Conservation (phyloP, 2,329 filamentous ascomycete genomes). For the Talaromyces sp. region DNA sequence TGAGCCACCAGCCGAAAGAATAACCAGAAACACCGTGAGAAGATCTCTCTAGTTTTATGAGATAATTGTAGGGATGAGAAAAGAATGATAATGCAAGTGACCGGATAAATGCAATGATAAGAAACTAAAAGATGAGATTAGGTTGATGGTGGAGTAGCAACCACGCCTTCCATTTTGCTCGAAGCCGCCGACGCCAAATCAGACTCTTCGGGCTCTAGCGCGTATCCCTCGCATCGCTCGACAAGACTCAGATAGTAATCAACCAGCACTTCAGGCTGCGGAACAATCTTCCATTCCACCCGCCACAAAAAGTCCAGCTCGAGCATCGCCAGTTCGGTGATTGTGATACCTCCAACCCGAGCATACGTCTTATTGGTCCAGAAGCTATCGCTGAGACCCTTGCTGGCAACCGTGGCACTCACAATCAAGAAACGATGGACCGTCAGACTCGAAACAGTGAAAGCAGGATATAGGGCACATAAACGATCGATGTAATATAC, state of each 20-base stretch:
- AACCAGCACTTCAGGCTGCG: conserved; percentile 85
- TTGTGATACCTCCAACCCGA: conserved; percentile 84
- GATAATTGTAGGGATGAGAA: neutral
- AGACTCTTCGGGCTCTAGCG: conserved; percentile 41
- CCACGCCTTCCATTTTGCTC: conserved; percentile 5
- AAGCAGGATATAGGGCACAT: conserved; percentile 86
- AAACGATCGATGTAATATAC: conserved; percentile 97
- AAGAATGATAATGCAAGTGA: neutral
- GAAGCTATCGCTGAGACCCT: conserved; percentile 93
- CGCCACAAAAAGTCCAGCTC: conserved; percentile 91
- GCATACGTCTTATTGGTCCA: conserved; percentile 99
- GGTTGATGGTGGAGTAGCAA: neutral
- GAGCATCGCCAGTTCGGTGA: conserved; percentile 82
- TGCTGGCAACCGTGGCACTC: conserved; percentile 90
- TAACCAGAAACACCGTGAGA: neutral
- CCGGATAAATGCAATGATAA: neutral
- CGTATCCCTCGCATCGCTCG: conserved; percentile 60
- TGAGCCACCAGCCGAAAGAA: neutral
- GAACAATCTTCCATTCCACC: conserved; percentile 95
- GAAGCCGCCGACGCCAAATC: neutral
- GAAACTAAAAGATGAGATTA: neutral
- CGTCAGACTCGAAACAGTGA: conserved; percentile 93
- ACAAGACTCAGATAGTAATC: conserved; percentile 91
- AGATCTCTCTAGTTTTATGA: conserved; percentile 11
- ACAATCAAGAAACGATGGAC: conserved; percentile 97